Conservation (phyloP, 192 early-diverging fungal species). For the Dimargaris xerosporica region DNA sequence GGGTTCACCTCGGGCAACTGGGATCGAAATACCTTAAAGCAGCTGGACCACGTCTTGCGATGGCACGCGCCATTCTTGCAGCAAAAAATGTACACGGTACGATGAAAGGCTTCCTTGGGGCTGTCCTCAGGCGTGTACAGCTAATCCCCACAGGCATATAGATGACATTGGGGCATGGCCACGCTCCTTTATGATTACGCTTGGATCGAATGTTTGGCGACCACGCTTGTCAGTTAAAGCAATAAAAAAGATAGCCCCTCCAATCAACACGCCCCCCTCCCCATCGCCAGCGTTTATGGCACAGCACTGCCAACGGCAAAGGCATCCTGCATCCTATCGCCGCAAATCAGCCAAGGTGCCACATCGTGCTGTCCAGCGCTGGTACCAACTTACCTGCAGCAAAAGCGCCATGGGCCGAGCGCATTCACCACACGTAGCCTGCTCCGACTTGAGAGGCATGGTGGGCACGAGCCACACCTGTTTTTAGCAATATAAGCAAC, state of each 20-base stretch:
- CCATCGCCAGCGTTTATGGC: no score
- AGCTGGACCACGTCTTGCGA: conserved; percentile 34
- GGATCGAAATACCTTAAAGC: conserved; percentile 70
- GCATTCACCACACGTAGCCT: conserved; percentile 57
- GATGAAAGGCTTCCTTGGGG: conserved; percentile 71
- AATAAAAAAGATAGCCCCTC: no score
- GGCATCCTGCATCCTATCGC: no score
- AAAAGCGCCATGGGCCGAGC: conserved; percentile 57
- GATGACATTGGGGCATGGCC: not conserved
- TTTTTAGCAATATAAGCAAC: not conserved
- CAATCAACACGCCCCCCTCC: no score
- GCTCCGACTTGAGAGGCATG: conserved; percentile 37
- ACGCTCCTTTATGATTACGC: no score
- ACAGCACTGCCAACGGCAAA: no score
- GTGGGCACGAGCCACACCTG: conserved; percentile 64
- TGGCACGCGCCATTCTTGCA: conserved; percentile 83
- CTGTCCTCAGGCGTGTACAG: conserved; percentile 89
- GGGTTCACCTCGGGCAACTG: conserved; percentile 62
- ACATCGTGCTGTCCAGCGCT: no score
- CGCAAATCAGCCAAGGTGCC: no score
- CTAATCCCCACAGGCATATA: conserved; percentile 19
- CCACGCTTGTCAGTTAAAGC: no score
- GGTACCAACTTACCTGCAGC: conserved; percentile 43
- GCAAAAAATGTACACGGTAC: conserved; percentile 81
- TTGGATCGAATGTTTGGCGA: no score